Base-by-base conservation (phyloP, 805 yeast genomes). In the Phaffomyces opuntiae region DNA sequence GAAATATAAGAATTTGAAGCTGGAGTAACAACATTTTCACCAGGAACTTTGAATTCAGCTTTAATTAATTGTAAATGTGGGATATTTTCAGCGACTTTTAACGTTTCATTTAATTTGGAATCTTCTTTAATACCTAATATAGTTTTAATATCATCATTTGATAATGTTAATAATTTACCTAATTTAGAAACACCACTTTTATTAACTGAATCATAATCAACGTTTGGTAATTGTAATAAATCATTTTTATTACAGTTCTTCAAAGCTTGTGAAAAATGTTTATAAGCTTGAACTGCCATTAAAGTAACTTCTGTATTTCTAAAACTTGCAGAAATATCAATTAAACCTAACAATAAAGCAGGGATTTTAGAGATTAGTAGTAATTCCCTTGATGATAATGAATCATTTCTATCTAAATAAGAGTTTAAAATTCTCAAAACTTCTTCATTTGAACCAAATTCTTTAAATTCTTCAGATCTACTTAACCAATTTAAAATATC, bases 21-120 rank as follows among this genome's bases (percentile, higher is more conserved):
- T 26, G 96, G 83, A 0, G 89, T 78, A 27, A 86, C 80, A 29
- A 69, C 69, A 14, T 65, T 61, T 68, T 90, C 97, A 32, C 98
- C 98, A 4, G 96, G 91, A 38, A 91, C 96, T 51, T 75, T 74
- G 66, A 88, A 88, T 47, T 77, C 78, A 38, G 95, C 82, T 43
- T 76, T 77, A 27, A 89, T 52, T 14, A 89, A 68, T 56, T 83
- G 78, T 42, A 90, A 64, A 39, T 71, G 65, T 38, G 97, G 96
- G 32, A 89, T 77, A 31, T 73, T 68, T 3, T 75, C 60, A 1
- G 90, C 95, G 47, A 80, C 73, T 4, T 65, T 62, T 42, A 81
- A 59, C 1, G 85, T 73, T 27, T 68, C 68, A 24, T 72, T 60
- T 45, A 84, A 62, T 50, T 77, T 64, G 2, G 54, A 47, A 9